Percentiles rank a stretch among this genome's conserved stretches.
Conservation (phyloP, 331 rosid species). For the Acacia concinna region DNA sequence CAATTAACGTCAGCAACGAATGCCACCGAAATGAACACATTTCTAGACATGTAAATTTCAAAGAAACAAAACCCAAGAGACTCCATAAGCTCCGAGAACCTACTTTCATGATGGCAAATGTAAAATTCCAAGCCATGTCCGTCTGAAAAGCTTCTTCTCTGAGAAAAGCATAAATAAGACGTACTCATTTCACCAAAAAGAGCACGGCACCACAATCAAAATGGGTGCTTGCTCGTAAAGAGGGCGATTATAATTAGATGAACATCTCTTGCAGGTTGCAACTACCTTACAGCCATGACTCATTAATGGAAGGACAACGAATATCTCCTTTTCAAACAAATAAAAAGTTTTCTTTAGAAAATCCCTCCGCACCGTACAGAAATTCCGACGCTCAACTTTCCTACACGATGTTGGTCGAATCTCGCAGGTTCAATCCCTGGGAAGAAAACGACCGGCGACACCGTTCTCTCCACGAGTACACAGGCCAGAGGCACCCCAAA, state of each 20-base stretch:
- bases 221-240: not conserved
- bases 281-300: not conserved
- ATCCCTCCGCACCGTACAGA: not conserved
- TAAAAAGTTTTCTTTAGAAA: constrained; percentile 21
- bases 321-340: not conserved
- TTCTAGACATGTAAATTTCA: constrained; percentile 26
- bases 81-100: not conserved
- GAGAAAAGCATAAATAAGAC: constrained; percentile 27
- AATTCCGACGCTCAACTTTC: constrained; percentile 10
- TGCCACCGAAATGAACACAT: not conserved
- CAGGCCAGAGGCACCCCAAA: not conserved
- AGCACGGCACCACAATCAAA: not conserved
- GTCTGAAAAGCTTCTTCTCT: not conserved
- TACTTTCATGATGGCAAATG: not conserved
- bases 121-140: constrained; percentile 14
- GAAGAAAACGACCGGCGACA: constrained; percentile 28
- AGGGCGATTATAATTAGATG: not conserved
- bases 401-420: constrained; percentile 18
- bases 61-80: constrained; percentile 15
- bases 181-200: constrained; percentile 30
- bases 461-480: constrained; percentile 21
- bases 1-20: constrained; percentile 18
- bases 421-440: constrained; percentile 25
- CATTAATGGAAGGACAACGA: not conserved
- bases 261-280: constrained; percentile 2